Percentiles rank a stretch among this genome's conserved stretches.
phyloP scores from a whole-genome alignment of 306 rosid species.

The Dryas octopetala region DNA sequence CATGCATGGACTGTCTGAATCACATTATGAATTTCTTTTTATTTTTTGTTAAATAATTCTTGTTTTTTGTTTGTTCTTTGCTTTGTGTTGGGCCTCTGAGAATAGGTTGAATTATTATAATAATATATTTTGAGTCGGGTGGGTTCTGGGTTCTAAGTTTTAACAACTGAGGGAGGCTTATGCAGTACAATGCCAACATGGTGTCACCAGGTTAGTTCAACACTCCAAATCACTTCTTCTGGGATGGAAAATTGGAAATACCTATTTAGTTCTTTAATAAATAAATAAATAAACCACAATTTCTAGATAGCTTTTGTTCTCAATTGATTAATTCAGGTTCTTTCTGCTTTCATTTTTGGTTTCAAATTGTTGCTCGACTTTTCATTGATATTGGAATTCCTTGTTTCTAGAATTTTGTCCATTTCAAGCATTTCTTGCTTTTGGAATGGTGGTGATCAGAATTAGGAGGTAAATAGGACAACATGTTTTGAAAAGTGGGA shows the following conservation, averaged over 20 bases:
- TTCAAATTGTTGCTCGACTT: neutral
- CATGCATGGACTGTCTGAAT: too few species aligned
- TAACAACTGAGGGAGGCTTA: constrained; percentile 27
- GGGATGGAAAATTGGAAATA: neutral
- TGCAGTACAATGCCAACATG: constrained; percentile 12
- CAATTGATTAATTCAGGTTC: neutral
- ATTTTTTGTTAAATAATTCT: too few species aligned
- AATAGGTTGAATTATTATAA: neutral
- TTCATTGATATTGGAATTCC: neutral
- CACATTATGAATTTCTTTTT: too few species aligned
- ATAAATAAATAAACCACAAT: neutral
- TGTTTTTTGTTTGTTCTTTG: too few species aligned
- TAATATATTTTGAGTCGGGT: neutral
- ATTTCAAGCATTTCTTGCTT: constrained; percentile 1
- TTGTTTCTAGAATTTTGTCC: neutral
- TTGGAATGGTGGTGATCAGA: neutral
- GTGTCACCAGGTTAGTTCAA: neutral
- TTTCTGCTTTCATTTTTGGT: constrained; percentile 1
- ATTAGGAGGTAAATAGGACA: neutral
- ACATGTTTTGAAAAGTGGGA: neutral
- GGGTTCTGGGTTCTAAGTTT: neutral
- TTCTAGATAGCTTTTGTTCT: neutral
- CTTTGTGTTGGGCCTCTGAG: too few species aligned
- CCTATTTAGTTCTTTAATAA: neutral
- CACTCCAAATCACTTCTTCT: constrained; percentile 3